These are phyloP conservation scores for Stephania cephalantha DNA, from an alignment of 164 flowering plant genomes.

Conservation along the genomic window DNA sequence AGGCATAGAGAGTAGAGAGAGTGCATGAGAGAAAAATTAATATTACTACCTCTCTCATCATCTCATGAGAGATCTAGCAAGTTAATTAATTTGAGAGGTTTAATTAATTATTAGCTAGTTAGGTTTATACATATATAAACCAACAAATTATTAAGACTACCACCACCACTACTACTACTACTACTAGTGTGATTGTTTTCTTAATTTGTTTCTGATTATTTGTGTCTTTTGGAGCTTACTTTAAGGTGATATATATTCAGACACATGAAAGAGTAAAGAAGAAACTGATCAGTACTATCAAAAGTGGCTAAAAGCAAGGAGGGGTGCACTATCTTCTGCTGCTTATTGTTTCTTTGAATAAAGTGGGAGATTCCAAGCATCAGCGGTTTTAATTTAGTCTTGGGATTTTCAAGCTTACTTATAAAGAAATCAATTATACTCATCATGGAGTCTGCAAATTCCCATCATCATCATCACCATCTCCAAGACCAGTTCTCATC, in stretches of 20 bases:
- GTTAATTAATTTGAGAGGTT: too few species aligned
- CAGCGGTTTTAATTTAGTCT: slow-evolving; percentile 31
- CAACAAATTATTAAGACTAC: too few species aligned
- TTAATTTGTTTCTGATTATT: background rate
- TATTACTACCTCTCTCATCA: slow-evolving; percentile 4
- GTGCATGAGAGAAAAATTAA: slow-evolving; percentile 28
- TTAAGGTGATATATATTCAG: slow-evolving; percentile 23
- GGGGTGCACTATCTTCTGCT: slow-evolving; percentile 38
- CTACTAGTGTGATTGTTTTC: too few species aligned
- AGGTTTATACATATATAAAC: too few species aligned
- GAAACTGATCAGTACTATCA: slow-evolving; percentile 20
- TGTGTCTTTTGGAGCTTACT: slow-evolving; percentile 46
- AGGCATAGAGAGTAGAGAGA: slow-evolving; percentile 48
- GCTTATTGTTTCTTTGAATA: slow-evolving; percentile 35
- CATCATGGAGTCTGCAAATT: slow-evolving; percentile 77
- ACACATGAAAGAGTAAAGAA: slow-evolving; percentile 58
- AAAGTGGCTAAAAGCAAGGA: slow-evolving; percentile 38
- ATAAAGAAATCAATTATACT: slow-evolving; percentile 19
- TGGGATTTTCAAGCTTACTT: slow-evolving; percentile 62
- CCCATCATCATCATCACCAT: slow-evolving; percentile 43
- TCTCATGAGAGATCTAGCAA: too few species aligned
- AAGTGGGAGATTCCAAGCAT: slow-evolving; percentile 38
- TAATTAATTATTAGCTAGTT: too few species aligned
- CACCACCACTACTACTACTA: too few species aligned
- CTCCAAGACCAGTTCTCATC: slow-evolving; percentile 44